Base-by-base conservation (phyloP, 805 yeast species). In the Debaryomyces castellii region DNA sequence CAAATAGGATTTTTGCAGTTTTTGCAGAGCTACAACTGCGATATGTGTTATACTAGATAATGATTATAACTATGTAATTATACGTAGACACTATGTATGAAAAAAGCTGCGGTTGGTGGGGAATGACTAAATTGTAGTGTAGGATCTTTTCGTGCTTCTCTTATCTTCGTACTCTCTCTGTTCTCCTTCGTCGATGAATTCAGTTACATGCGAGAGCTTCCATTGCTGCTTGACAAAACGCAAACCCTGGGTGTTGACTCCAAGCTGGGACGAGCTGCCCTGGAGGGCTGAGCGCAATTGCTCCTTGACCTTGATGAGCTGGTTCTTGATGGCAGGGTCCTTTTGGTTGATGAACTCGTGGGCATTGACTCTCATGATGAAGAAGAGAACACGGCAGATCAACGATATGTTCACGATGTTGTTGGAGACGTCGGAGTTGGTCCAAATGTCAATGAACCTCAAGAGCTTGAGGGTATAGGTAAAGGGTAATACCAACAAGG, bases 401-500 rank as follows among this genome's bases (percentile, higher is more conserved):
- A 84, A 60, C 3, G 88, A 76, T 40, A 89, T 62, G 55, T 82
- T 77, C 40, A 75, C 73, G 27, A 79, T 57, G 46, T 80, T 71
- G 46, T 67, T 63, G 35, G 71, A 64, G 36, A 65, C 52, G 45
- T 66, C 53, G 42, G 71, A 64, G 44, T 61, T 59, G 32, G 94
- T 80, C 89, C 96, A 91, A 23, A 80, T 74, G 51, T 82, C 85
- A 44, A 94, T 80, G 55, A 90, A 87, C 53, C 75, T 76, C 51
- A 94, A 74, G 41, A 94, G 74, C 52, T 80, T 80, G 45, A 83
- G 62, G 2, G 91, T 84, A 64, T 84, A 86, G 9, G 96, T 89
- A 58, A 92, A 91, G 25, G 99, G 97, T 44, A 94, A 73, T 1
- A 94, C 96, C 39, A 94, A 67, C 45, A 94, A 74, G 1, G 98